Evolutionary conservation across 2,329 filamentous ascomycete species (phyloP).

Genomic region (Pezicula radicicola): DNA sequence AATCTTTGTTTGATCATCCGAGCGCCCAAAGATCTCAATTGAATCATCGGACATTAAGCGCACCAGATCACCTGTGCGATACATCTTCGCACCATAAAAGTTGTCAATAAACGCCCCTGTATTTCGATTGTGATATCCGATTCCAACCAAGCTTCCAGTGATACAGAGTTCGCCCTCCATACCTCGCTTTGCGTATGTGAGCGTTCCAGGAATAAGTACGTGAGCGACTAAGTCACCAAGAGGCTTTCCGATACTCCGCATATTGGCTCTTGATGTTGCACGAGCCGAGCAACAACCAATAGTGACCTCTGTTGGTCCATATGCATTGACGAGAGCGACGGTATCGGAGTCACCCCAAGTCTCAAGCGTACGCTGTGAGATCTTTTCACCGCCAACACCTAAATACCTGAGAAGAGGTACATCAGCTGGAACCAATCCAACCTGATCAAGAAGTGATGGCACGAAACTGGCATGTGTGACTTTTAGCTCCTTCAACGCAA

Average conservation of each 20-base stretch:
- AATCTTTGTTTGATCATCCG: conserved; percentile 60
- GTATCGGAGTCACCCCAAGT: conserved; percentile 23
- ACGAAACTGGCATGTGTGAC: conserved; percentile 30
- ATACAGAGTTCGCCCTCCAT: conserved; percentile 29
- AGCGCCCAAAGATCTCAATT: conserved; percentile 55
- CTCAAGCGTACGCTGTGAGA: conserved; percentile 25
- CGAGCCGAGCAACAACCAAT: conserved; percentile 53
- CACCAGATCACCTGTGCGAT: conserved; percentile 52
- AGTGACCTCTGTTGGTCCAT: conserved; percentile 82
- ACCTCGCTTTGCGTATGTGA: conserved; percentile 21
- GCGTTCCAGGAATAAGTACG: conserved; percentile 30
- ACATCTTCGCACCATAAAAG: conserved; percentile 14
- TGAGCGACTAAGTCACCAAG: conserved; percentile 21
- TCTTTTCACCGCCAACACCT: conserved; percentile 32
- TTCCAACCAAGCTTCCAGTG: conserved; percentile 51
- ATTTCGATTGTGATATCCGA: conserved; percentile 59
- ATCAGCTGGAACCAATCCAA: not conserved
- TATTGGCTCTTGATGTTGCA: conserved; percentile 29
- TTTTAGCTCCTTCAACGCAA: conserved; percentile 22
- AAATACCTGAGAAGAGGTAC: not conserved
- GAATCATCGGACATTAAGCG: conserved; percentile 46
- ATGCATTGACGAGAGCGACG: conserved; percentile 42
- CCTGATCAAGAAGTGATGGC: conserved; percentile 10
- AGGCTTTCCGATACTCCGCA: conserved; percentile 2
- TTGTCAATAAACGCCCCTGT: conserved; percentile 48